phyloP scores from a whole-genome alignment of 1,139 yeast species.

The Suhomyces guaymorum region DNA sequence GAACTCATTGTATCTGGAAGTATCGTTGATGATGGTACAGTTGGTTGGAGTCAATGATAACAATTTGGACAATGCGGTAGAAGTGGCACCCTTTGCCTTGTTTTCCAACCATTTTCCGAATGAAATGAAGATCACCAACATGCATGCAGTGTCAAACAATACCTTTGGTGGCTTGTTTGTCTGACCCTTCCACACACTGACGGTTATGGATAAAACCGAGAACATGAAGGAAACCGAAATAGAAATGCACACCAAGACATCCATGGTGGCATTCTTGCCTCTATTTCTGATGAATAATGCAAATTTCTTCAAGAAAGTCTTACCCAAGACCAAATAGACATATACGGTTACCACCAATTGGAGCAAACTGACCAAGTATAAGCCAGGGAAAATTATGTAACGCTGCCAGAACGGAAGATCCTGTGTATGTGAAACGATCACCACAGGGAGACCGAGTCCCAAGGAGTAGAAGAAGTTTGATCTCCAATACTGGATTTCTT shows the following conservation, averaged over 20 bases:
- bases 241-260: constrained; percentile 81
- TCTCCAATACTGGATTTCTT: constrained; percentile 75
- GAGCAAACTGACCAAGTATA: constrained; percentile 60
- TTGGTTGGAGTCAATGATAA: constrained; percentile 78
- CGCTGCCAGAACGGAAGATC: constrained; percentile 33
- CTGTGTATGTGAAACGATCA: constrained; percentile 54
- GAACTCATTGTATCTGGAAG: constrained; percentile 27
- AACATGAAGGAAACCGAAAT: constrained; percentile 77
- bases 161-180: constrained; percentile 59
- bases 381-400: constrained; percentile 45
- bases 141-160: constrained; percentile 82
- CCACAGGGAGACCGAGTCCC: constrained; percentile 62
- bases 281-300: constrained; percentile 64
- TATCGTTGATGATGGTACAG: constrained; percentile 61
- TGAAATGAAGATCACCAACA: constrained; percentile 81
- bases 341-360: constrained; percentile 63
- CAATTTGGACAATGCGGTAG: constrained; percentile 79
- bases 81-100: constrained; percentile 91
- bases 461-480: constrained; percentile 53
- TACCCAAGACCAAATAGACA: constrained; percentile 68
- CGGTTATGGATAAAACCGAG: constrained; percentile 60
- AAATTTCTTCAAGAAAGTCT: constrained; percentile 64
- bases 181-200: constrained; percentile 42
- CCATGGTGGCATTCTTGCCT: constrained; percentile 83
- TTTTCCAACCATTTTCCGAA: constrained; percentile 91